Evolutionary conservation across 192 early-diverging fungal species (phyloP).

Genomic region (Coemansia sp.): DNA sequence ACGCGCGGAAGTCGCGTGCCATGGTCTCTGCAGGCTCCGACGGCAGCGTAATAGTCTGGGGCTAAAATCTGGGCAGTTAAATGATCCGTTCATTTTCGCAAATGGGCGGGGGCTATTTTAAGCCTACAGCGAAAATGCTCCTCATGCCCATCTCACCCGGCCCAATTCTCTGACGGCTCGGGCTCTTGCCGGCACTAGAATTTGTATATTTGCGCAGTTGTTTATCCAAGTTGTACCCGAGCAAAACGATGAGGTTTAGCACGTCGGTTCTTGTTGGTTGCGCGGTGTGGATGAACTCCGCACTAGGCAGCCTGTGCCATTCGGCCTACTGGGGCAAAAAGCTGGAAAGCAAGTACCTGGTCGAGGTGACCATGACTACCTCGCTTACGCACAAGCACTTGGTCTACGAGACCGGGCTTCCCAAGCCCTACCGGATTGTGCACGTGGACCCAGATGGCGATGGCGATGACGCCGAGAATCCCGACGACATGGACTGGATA

Average conservation of each 20-base stretch:
- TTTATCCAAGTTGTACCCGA: no score
- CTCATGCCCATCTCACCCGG: no score
- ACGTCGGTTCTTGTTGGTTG: not conserved
- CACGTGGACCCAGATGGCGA: slow-evolving; percentile 35
- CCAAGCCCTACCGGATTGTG: slow-evolving; percentile 48
- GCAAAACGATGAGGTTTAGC: not conserved
- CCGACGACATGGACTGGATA: slow-evolving; percentile 43
- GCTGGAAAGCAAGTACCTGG: slow-evolving; percentile 32
- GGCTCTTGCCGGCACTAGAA: no score
- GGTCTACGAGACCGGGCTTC: slow-evolving; percentile 41
- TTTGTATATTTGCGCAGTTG: no score
- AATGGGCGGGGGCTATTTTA: no score
- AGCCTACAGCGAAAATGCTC: no score
- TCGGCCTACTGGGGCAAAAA: slow-evolving; percentile 37
- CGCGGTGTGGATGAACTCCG: not conserved
- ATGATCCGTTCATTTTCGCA: no score
- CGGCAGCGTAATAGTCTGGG: slow-evolving; percentile 42
- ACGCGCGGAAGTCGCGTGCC: slow-evolving; percentile 3
- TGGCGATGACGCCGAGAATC: slow-evolving; percentile 39
- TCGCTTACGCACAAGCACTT: slow-evolving; percentile 29
- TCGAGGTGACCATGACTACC: slow-evolving; percentile 26
- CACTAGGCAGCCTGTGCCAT: slow-evolving; percentile 26
- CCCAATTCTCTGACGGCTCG: no score
- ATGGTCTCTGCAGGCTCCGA: slow-evolving; percentile 40
- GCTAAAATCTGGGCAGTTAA: no score